phyloP scores from a whole-genome alignment of 495 filamentous ascomycete species.

The Evernia prunastri region DNA sequence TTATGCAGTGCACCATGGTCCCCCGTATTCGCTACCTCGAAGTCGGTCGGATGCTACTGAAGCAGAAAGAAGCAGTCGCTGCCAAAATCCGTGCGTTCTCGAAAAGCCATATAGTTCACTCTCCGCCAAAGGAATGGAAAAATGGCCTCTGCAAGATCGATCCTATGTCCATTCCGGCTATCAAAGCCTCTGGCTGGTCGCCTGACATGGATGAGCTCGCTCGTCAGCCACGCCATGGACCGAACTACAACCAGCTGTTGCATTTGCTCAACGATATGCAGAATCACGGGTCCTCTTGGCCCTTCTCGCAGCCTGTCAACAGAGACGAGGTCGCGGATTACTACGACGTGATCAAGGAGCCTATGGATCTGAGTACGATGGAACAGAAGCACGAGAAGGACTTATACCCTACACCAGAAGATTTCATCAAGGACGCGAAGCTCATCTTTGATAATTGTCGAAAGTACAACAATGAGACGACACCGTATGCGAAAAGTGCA shows the following conservation, averaged over 20 bases:
- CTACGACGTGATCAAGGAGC: constrained; percentile 96
- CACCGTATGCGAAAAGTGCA: constrained; percentile 89
- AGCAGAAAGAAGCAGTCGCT: constrained; percentile 90
- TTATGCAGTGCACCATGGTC: constrained; percentile 99
- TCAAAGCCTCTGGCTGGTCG: constrained; percentile 88
- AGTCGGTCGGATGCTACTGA: constrained; percentile 86
- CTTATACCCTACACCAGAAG: constrained; percentile 82
- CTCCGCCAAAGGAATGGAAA: constrained; percentile 78
- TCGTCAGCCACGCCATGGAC: constrained; percentile 92
- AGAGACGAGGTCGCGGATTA: constrained; percentile 94
- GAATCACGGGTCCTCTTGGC: constrained; percentile 87
- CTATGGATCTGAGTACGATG: constrained; percentile 96
- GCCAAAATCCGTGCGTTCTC: constrained; percentile 91
- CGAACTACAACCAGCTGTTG: constrained; percentile 88
- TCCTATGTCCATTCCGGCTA: constrained; percentile 72
- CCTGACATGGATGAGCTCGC: constrained; percentile 96
- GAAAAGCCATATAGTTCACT: constrained; percentile 81
- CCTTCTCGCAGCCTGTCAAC: constrained; percentile 90
- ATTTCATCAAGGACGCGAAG: constrained; percentile 86
- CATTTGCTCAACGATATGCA: constrained; percentile 93
- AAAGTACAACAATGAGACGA: constrained; percentile 92
- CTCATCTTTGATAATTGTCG: constrained; percentile 94
- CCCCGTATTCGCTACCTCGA: constrained; percentile 93
- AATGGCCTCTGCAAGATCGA: constrained; percentile 64
- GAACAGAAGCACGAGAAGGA: constrained; percentile 92